These are phyloP conservation scores for Baudoinia panamericana DNA, from an alignment of 495 filamentous ascomycete species.

Conservation along the genomic window DNA sequence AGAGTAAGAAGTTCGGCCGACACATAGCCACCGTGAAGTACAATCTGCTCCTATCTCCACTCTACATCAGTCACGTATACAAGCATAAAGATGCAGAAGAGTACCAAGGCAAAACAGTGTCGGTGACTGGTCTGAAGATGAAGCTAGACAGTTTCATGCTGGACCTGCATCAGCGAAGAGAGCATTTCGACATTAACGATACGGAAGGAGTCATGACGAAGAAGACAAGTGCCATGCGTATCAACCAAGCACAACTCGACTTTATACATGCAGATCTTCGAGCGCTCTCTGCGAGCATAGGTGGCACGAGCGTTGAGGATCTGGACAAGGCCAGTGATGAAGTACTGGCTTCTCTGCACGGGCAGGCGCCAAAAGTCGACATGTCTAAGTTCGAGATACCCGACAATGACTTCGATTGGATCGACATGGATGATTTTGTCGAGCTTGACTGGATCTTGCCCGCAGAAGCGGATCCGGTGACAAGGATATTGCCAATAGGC, in stretches of 20 bases:
- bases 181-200: constrained; percentile 72
- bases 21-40: constrained; percentile 97
- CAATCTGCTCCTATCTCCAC: constrained; percentile 76
- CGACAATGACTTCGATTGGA: constrained; percentile 86
- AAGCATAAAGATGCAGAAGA: constrained; percentile 95
- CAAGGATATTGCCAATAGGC: constrained; percentile 80
- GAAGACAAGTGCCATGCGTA: constrained; percentile 82
- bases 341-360: constrained; percentile 43
- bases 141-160: constrained; percentile 91
- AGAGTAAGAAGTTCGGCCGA: constrained; percentile 94
- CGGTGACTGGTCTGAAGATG: constrained; percentile 87
- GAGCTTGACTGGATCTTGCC: constrained; percentile 94
- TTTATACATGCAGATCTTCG: constrained; percentile 85
- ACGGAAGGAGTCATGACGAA: constrained; percentile 56
- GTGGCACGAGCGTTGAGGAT: constrained; percentile 60
- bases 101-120: constrained; percentile 62
- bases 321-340: constrained; percentile 50
- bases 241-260: constrained; percentile 85
- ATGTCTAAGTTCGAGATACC: constrained; percentile 86
- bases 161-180: constrained; percentile 86
- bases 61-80: constrained; percentile 93
- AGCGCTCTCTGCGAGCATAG: constrained; percentile 83
- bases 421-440: constrained; percentile 99
- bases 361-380: constrained; percentile 43
- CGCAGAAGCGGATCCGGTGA: constrained; percentile 78